These are phyloP conservation scores for Yamadazyma friedrichii DNA, from an alignment of 1,139 yeast genomes.

Conservation along the genomic window DNA sequence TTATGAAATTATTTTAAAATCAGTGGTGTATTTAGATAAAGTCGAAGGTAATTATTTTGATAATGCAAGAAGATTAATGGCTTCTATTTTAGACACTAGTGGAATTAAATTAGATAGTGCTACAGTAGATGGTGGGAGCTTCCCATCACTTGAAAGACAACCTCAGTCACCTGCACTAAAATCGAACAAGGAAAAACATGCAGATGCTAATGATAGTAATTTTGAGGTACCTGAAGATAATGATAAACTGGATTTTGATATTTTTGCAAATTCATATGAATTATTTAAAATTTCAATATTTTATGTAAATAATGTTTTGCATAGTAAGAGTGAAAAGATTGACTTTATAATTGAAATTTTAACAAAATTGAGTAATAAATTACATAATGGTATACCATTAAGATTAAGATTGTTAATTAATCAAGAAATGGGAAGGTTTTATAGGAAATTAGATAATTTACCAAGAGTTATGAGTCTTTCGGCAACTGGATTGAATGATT, in stretches of 20 bases:
- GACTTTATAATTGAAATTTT: conserved; percentile 29
- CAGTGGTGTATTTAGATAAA: conserved; percentile 41
- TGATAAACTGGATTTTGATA: conserved; percentile 4
- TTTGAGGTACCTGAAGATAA: conserved; percentile 12
- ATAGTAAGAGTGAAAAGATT: conserved; percentile 16
- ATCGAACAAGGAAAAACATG: background rate
- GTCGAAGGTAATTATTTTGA: conserved; percentile 21
- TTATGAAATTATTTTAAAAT: conserved; percentile 39
- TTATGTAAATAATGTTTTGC: conserved; percentile 17
- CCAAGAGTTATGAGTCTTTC: conserved; percentile 23
- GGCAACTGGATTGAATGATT: conserved; percentile 25
- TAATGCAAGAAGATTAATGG: conserved; percentile 29
- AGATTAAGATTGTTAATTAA: conserved; percentile 27
- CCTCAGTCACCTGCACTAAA: background rate
- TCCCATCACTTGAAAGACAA: too few relatives aligned
- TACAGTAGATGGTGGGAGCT: conserved; percentile 19
- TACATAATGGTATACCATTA: conserved; percentile 23
- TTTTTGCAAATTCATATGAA: conserved; percentile 17
- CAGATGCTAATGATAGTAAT: background rate
- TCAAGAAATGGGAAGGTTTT: conserved; percentile 29
- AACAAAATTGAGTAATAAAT: conserved; percentile 23
- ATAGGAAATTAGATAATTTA: conserved; percentile 22
- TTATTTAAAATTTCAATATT: conserved; percentile 26
- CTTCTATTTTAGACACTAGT: conserved; percentile 33
- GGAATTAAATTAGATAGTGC: conserved; percentile 29